Evolutionary conservation across 768 basidiomycete genomes (phyloP).

Genomic region (Kwoniella sp.): DNA sequence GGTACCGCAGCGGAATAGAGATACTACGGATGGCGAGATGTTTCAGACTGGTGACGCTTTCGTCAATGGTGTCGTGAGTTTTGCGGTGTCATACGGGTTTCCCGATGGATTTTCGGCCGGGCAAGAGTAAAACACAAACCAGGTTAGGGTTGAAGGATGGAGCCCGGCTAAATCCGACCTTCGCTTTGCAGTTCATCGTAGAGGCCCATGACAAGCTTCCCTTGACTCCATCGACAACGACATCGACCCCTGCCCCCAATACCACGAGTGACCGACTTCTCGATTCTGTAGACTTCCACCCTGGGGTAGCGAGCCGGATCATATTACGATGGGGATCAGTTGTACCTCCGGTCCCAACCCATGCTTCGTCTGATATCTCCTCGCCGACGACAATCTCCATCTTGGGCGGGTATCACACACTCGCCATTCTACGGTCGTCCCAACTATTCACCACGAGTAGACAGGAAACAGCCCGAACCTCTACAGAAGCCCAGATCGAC

Average conservation of each 20-base stretch:
- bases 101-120: no score
- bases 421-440: background rate
- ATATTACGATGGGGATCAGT: slow-evolving; percentile 7
- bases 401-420: slow-evolving; percentile 12
- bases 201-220: background rate
- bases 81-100: no score
- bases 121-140: no score
- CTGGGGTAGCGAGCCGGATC: background rate
- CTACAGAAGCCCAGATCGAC: no score
- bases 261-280: no score
- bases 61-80: slow-evolving; percentile 18
- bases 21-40: background rate
- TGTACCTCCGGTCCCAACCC: background rate
- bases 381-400: background rate
- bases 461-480: background rate
- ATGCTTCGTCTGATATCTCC: background rate
- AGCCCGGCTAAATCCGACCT: background rate
- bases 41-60: slow-evolving; percentile 1
- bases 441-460: background rate
- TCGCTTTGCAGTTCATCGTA: slow-evolving; percentile 3
- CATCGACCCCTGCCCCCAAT: no score
- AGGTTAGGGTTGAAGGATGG: no score
- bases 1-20: background rate
- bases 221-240: background rate
- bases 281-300: no score